Percentiles rank a stretch among this genome's conserved stretches.
Conservation (phyloP, 495 filamentous ascomycete genomes). For the Penicillium tannophilum region DNA sequence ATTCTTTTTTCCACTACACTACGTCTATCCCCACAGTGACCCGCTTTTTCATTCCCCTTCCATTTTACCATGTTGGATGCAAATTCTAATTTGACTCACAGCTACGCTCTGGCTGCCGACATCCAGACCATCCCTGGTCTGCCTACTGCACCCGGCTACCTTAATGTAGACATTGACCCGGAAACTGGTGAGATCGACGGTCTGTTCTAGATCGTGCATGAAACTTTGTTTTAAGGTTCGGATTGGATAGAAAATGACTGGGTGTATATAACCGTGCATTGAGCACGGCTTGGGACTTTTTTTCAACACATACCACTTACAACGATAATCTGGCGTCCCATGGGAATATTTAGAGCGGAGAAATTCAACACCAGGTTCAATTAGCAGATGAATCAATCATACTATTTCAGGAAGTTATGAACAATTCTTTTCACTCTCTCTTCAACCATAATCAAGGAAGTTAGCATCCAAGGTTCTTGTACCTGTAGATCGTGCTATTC, state of each 20-base stretch:
- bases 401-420: conserved; percentile 1
- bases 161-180: conserved; percentile 92
- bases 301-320: conserved; percentile 25
- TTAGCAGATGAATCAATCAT: neutral
- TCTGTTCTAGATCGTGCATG: conserved; percentile 65
- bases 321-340: conserved; percentile 23
- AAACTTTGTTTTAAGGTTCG: neutral
- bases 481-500: conserved; percentile 22
- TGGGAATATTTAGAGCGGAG: conserved; percentile 21
- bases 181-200: conserved; percentile 97
- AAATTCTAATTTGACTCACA: conserved; percentile 29
- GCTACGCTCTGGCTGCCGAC: conserved; percentile 92
- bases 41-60: neutral
- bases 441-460: neutral
- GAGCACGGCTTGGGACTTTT: conserved; percentile 5
- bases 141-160: conserved; percentile 91
- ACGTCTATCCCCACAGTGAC: neutral
- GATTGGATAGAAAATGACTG: neutral
- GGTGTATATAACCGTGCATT: conserved; percentile 9
- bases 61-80: conserved; percentile 13
- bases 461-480: neutral
- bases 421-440: neutral
- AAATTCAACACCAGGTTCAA: conserved; percentile 22
- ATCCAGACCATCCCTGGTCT: conserved; percentile 98
- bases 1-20: neutral